Evolutionary conservation across 2,329 filamentous ascomycete genomes (phyloP).

Genomic region (Colletotrichum sp.): DNA sequence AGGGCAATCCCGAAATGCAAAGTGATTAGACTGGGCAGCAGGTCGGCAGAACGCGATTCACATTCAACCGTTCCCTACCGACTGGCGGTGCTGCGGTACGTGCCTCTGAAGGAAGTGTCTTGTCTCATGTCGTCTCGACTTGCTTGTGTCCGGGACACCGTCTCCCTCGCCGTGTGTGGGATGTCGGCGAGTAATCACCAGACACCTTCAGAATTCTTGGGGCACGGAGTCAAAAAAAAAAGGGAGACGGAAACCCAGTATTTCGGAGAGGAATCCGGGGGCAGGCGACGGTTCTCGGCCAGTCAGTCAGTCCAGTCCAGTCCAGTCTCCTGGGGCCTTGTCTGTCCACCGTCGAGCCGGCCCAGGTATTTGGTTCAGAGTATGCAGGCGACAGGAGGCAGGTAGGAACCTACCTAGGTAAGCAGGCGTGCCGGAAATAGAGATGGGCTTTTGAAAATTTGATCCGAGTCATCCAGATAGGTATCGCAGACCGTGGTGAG

Average conservation of each 20-base stretch:
- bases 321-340: neutral
- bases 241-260: neutral
- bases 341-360: neutral
- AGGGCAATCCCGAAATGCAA: neutral
- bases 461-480: neutral
- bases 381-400: neutral
- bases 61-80: neutral
- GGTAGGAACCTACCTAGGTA: neutral
- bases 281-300: neutral
- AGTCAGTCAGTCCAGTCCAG: neutral
- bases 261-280: neutral
- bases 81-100: neutral
- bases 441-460: neutral
- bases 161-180: slow-evolving; percentile 3
- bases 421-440: neutral
- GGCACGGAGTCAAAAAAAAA: neutral
- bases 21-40: neutral
- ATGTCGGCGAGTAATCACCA: neutral
- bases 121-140: slow-evolving; percentile 18
- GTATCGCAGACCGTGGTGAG: neutral
- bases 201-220: neutral
- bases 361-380: neutral
- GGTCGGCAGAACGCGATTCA: neutral
- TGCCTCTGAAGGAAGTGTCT: slow-evolving; percentile 12
- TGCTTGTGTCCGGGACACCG: neutral